Conservation (phyloP, 2,329 filamentous ascomycete species). For the Pleomassaria siparia region DNA sequence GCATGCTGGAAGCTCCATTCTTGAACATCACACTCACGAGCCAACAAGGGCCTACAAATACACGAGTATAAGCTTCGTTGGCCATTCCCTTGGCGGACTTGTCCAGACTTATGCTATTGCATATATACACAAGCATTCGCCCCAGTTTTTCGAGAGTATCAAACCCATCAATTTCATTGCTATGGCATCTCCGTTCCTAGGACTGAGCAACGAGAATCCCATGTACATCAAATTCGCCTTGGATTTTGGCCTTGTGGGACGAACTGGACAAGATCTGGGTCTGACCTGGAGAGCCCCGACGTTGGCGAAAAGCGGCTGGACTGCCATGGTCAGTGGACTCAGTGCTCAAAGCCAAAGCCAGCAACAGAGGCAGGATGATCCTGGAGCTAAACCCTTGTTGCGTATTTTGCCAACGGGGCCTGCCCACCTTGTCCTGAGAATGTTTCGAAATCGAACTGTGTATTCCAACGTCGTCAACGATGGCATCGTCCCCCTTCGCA, state of each 20-base stretch:
- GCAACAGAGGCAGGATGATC: slow-evolving; percentile 60
- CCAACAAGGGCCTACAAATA: slow-evolving; percentile 71
- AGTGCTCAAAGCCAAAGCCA: slow-evolving; percentile 61
- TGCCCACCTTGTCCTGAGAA: slow-evolving; percentile 81
- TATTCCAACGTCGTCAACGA: slow-evolving; percentile 99
- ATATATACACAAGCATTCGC: slow-evolving; percentile 95
- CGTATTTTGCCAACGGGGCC: slow-evolving; percentile 89
- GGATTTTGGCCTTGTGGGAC: slow-evolving; percentile 93
- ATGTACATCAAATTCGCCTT: slow-evolving; percentile 96
- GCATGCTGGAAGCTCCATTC: slow-evolving; percentile 65
- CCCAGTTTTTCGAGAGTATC: slow-evolving; percentile 83
- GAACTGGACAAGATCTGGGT: slow-evolving; percentile 92
- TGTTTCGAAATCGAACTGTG: slow-evolving; percentile 86
- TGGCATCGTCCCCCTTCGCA: slow-evolving; percentile 91
- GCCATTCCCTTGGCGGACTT: slow-evolving; percentile 85
- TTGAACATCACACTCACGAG: slow-evolving; percentile 49
- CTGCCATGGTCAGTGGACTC: slow-evolving; percentile 79
- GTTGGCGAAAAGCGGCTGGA: slow-evolving; percentile 82
- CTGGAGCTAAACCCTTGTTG: slow-evolving; percentile 84
- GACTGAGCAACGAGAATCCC: slow-evolving; percentile 95
- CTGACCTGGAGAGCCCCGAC: slow-evolving; percentile 92
- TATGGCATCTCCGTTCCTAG: slow-evolving; percentile 83
- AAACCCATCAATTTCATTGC: slow-evolving; percentile 88
- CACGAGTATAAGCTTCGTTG: slow-evolving; percentile 93
- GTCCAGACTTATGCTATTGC: slow-evolving; percentile 93